Conservation (phyloP, 345 rosid species). For the Dimocarpus longan region DNA sequence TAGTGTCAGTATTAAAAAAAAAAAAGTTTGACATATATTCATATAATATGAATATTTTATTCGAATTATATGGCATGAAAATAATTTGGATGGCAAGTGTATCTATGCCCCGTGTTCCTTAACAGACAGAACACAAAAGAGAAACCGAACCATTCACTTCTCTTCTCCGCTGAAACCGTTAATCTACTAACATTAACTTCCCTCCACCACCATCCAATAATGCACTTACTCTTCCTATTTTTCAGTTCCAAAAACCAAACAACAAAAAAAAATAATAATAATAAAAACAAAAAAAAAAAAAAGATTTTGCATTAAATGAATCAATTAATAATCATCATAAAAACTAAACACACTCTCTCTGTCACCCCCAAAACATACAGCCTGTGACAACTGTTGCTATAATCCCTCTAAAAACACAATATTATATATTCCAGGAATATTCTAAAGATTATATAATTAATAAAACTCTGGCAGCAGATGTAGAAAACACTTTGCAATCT, state of each 20-base stretch:
- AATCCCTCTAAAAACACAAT: neutral
- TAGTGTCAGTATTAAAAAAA: too few relatives aligned
- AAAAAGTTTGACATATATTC: too few relatives aligned
- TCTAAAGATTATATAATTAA: neutral
- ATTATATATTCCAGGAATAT: neutral
- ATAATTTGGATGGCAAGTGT: too few relatives aligned
- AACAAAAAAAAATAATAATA: too few relatives aligned
- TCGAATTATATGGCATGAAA: too few relatives aligned
- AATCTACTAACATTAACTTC: conserved; percentile 3
- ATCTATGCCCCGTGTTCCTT: neutral
- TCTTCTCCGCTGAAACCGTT: neutral
- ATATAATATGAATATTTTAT: too few relatives aligned
- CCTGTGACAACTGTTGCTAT: conserved; percentile 28
- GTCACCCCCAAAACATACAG: conserved; percentile 17
- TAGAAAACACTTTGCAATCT: conserved; percentile 14
- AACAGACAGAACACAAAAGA: neutral
- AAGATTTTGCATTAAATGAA: too few relatives aligned
- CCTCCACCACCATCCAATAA: neutral
- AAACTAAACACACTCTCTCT: too few relatives aligned
- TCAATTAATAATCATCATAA: neutral
- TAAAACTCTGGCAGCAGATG: neutral
- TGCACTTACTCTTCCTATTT: neutral
- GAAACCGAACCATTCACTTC: neutral
- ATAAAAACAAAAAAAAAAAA: too few relatives aligned
- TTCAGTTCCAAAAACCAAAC: neutral